Percentiles rank a stretch among this genome's conserved stretches.
phyloP scores from a whole-genome alignment of 2,329 filamentous ascomycete genomes.

The Fusarium equiseti region DNA sequence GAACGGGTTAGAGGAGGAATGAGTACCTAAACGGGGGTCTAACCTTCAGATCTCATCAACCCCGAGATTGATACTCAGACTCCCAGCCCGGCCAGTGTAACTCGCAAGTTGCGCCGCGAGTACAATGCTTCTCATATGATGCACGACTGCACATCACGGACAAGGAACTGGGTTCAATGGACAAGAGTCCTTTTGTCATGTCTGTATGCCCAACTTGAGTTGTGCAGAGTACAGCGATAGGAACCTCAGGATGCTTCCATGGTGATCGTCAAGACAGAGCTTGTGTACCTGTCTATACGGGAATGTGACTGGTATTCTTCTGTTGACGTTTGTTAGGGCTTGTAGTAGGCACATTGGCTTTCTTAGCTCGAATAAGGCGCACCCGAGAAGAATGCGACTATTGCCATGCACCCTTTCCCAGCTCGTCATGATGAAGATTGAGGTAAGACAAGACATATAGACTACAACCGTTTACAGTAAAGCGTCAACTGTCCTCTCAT shows the following conservation, averaged over 20 bases:
- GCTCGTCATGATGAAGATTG: slow-evolving; percentile 27
- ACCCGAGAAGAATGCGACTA: slow-evolving; percentile 18
- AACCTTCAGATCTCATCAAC: background rate
- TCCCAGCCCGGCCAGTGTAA: slow-evolving; percentile 25
- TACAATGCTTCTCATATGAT: slow-evolving; percentile 10
- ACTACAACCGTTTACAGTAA: slow-evolving; percentile 21
- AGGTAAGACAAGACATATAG: slow-evolving; percentile 12
- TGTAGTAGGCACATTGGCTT: slow-evolving; percentile 2
- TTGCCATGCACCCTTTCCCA: slow-evolving; percentile 18
- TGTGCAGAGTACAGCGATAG: slow-evolving; percentile 9
- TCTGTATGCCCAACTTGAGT: slow-evolving; percentile 29
- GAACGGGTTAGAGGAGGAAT: background rate
- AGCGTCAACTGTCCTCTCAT: slow-evolving; percentile 11
- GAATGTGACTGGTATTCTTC: background rate
- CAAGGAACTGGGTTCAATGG: slow-evolving; percentile 21
- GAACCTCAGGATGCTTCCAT: background rate
- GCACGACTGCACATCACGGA: slow-evolving; percentile 15
- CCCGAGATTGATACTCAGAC: slow-evolving; percentile 19
- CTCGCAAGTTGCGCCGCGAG: slow-evolving; percentile 12
- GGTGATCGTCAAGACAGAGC: background rate
- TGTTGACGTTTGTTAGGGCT: slow-evolving; percentile 1
- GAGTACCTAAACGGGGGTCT: slow-evolving; percentile 7
- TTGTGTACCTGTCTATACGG: slow-evolving; percentile 1
- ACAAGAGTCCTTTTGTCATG: slow-evolving; percentile 19
- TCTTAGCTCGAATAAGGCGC: slow-evolving; percentile 3